Conservation (phyloP, 352 stramenopile species). For the Globisporangium nodosum region DNA sequence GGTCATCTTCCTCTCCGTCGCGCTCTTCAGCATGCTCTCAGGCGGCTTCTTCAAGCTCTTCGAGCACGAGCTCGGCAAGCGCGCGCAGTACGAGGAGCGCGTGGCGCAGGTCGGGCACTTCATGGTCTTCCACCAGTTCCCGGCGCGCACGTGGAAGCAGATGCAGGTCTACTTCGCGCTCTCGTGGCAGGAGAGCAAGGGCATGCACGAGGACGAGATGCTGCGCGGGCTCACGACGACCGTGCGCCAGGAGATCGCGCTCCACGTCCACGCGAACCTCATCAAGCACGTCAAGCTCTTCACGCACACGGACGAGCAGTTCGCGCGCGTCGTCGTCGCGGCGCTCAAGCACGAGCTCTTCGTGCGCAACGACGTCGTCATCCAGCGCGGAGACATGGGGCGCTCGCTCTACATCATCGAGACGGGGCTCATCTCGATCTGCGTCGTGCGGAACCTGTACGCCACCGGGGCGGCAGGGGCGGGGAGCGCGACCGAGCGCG, state of each 20-base stretch:
- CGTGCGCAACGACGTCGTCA: conserved; percentile 44
- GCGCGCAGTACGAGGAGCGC: conserved; percentile 59
- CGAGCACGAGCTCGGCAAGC: conserved; percentile 60
- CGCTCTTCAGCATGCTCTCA: conserved; percentile 70
- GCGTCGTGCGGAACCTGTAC: conserved; percentile 26
- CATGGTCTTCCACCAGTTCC: conserved; percentile 63
- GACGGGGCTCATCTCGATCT: conserved; percentile 54
- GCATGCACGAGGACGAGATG: conserved; percentile 50
- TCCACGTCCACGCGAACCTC: conserved; percentile 47
- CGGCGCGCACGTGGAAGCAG: conserved; percentile 44
- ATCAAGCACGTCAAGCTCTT: conserved; percentile 40
- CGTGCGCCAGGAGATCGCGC: conserved; percentile 52
- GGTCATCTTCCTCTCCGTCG: conserved; percentile 64
- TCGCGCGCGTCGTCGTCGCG: conserved; percentile 26
- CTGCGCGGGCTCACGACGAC: conserved; percentile 43
- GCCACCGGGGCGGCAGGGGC: not conserved
- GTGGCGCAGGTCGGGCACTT: conserved; percentile 52
- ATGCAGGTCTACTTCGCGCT: conserved; percentile 75
- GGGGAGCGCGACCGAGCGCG: not conserved
- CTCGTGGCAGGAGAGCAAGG: conserved; percentile 63
- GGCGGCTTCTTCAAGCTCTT: conserved; percentile 67
- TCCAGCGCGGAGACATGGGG: conserved; percentile 33
- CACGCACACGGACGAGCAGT: conserved; percentile 23
- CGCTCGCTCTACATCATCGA: conserved; percentile 52
- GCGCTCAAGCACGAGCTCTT: conserved; percentile 39